Conservation (phyloP, 2,329 filamentous ascomycete species). For the Hypoxylon rubiginosum region DNA sequence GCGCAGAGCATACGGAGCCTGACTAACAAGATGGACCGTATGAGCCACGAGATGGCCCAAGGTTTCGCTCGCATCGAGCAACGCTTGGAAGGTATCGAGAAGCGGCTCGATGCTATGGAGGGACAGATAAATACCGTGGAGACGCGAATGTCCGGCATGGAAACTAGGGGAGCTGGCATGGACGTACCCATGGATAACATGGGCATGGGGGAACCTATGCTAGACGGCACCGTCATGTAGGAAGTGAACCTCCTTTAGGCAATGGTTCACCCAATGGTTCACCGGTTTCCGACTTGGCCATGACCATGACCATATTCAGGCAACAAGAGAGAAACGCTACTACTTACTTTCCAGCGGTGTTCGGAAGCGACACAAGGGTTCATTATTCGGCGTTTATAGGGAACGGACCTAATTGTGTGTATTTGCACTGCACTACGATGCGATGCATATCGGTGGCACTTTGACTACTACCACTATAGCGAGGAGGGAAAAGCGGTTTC, state of each 20-base stretch:
- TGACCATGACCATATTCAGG: not conserved
- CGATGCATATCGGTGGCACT: constrained; percentile 29
- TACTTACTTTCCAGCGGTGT: not conserved
- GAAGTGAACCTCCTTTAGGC: not conserved
- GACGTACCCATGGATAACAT: constrained; percentile 58
- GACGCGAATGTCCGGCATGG: constrained; percentile 56
- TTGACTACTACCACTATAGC: constrained; percentile 19
- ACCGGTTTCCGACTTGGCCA: not conserved
- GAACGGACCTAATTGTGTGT: constrained; percentile 30
- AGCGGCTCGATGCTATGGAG: constrained; percentile 69
- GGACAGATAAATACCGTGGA: constrained; percentile 54
- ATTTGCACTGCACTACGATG: constrained; percentile 26
- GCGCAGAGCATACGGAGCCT: constrained; percentile 70
- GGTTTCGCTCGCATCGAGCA: constrained; percentile 66
- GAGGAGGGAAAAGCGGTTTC: constrained; percentile 23
- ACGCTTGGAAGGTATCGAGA: constrained; percentile 65
- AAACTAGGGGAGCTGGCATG: constrained; percentile 53
- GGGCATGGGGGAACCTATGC: constrained; percentile 54
- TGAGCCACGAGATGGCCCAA: constrained; percentile 68
- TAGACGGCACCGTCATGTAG: constrained; percentile 56
- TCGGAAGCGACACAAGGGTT: constrained; percentile 11
- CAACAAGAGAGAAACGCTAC: not conserved
- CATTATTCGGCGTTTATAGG: constrained; percentile 36
- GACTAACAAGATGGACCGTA: constrained; percentile 71
- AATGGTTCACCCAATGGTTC: not conserved